Percentiles rank a stretch among this genome's conserved stretches.
Conservation (phyloP, 1,139 yeast genomes). For the Candida frijolesensis region DNA sequence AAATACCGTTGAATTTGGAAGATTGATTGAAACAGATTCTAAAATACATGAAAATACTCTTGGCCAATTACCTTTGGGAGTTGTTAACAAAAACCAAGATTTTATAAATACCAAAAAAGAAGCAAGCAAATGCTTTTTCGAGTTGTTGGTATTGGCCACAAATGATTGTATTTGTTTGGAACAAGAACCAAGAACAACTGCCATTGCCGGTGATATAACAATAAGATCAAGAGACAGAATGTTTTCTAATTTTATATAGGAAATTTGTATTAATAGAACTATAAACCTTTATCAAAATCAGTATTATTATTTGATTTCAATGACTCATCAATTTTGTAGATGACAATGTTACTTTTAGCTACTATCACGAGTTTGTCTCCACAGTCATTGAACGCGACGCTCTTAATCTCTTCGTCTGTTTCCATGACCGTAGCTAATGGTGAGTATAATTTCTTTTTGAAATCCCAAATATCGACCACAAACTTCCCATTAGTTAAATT, state of each 20-base stretch:
- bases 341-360: slow-evolving; percentile 5
- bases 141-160: slow-evolving; percentile 80
- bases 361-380: slow-evolving; percentile 18
- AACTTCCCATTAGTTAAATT: slow-evolving; percentile 25
- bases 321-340: slow-evolving; percentile 10
- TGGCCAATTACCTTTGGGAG: slow-evolving; percentile 32
- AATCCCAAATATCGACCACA: slow-evolving; percentile 58
- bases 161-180: slow-evolving; percentile 66
- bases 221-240: slow-evolving; percentile 55
- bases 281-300: slow-evolving; percentile 15
- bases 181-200: slow-evolving; percentile 42
- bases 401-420: slow-evolving; percentile 5
- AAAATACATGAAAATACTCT: slow-evolving; percentile 17
- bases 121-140: slow-evolving; percentile 80
- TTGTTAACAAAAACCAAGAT: slow-evolving; percentile 19
- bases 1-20: slow-evolving; percentile 34
- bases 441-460: slow-evolving; percentile 37
- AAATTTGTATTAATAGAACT: not conserved
- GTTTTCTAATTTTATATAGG: slow-evolving; percentile 39
- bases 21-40: slow-evolving; percentile 44
- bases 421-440: slow-evolving; percentile 29
- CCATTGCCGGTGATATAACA: slow-evolving; percentile 60
- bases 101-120: slow-evolving; percentile 49
- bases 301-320: not conserved
- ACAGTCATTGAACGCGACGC: slow-evolving; percentile 24